phyloP scores from a whole-genome alignment of 352 stramenopile genomes.

The Phytophthora pini region DNA sequence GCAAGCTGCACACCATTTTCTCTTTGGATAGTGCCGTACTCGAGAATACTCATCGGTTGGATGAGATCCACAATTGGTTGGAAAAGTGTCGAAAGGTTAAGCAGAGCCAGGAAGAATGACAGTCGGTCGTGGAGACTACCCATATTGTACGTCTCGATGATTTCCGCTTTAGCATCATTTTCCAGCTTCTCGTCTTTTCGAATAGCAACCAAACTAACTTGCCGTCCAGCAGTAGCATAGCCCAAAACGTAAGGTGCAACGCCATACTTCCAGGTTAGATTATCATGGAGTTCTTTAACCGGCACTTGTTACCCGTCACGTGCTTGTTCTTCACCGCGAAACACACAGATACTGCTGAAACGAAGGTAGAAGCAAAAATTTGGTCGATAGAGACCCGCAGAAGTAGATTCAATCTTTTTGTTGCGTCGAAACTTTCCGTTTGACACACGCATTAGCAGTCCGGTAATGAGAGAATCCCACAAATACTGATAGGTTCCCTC shows the following conservation, averaged over 20 bases:
- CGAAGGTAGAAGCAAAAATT: constrained; percentile 25
- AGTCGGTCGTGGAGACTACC: constrained; percentile 21
- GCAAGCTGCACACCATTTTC: constrained; percentile 13
- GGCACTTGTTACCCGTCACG: constrained; percentile 15
- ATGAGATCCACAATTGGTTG: constrained; percentile 16
- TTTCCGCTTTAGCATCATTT: constrained; percentile 26
- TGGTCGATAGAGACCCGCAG: constrained; percentile 12
- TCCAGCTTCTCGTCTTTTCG: constrained; percentile 23
- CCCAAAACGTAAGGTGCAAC: constrained; percentile 33
- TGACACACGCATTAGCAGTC: constrained; percentile 10
- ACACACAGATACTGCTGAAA: constrained; percentile 16
- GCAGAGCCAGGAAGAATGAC: constrained; percentile 34
- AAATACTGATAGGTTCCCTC: constrained; percentile 18
- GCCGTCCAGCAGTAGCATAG: constrained; percentile 27
- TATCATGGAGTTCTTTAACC: constrained; percentile 28
- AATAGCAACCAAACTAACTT: constrained; percentile 31
- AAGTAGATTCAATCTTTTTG: constrained; percentile 12
- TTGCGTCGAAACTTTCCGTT: constrained; percentile 17
- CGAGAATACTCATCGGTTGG: background rate
- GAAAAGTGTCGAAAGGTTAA: constrained; percentile 42
- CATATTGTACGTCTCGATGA: constrained; percentile 33
- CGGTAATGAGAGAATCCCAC: constrained; percentile 24
- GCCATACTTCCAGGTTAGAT: constrained; percentile 34
- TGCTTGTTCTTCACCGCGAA: constrained; percentile 21
- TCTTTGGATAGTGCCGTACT: constrained; percentile 14